Base-by-base conservation (phyloP, 768 basidiomycete species). In the Suillus weaverae region DNA sequence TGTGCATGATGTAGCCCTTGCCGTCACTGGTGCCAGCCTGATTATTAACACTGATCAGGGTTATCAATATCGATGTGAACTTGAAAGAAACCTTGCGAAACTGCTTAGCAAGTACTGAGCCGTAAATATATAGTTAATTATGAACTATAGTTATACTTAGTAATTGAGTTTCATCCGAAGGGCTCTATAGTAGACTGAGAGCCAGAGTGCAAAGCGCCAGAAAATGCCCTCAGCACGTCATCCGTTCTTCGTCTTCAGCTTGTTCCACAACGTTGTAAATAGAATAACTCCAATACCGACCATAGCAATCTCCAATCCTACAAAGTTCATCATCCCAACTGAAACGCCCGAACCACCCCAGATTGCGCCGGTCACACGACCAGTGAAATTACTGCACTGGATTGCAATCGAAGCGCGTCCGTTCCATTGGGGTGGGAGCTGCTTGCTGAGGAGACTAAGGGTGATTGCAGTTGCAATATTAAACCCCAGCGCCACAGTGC, bases 381-480 rank as follows among this genome's bases (percentile, higher is more conserved):
- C 89, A 1, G 78, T 74, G 69, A 85, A 90, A 69, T 87, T 90
- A 74, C 87, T 87, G 67, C 87, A 90, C 71, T 89, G 89, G 50
- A 91, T 86, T 8, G 78, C 81, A 72, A 89, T 73, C 39, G 82
- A 81, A n/a, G 80, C 80, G 33, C 80, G 78, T 33, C 80, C 79
- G 69, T 89, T 90, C 86, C 86, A 90, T 64, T 77, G 74, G 7
- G 81, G 79, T 2, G 89, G 89, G 36, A 90, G 79, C 72, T 89
- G 89, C 74, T 91, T 91, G 66, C 85, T 87, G 33, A 91, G 74
- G 62, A 89, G 72, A 64, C 86, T 87, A 66, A 90, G 77, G 38
- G 89, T 90, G 63, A 86, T 85, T 2, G 88, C 90, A 67, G 83
- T 88, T n/a, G 87, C 84, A 13, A 90, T 77, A 73, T 90, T 90